Evolutionary conservation across 148 eudicot species (phyloP), one percentile per base, ranked within the genome.

Genomic region (Selenicereus undatus): DNA sequence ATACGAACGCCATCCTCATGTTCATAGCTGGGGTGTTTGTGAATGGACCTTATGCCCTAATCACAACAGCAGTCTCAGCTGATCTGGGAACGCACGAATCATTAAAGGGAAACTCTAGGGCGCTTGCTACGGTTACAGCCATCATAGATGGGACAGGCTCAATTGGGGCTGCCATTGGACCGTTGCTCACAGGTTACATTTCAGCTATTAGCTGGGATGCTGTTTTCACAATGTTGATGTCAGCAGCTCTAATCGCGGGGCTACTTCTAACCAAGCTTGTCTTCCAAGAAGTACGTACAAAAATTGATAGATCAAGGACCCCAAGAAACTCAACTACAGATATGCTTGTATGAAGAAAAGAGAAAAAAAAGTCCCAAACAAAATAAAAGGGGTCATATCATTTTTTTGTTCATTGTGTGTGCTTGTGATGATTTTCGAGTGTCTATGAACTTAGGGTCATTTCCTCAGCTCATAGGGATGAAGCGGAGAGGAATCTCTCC

Each of bases 91-190:
- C 97, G 8, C 99, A 96, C 80, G 88, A 91, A 78, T 92, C 97
- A 0, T 58, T 96, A 39, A 93, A 71, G 77, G 99, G 98, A 1
- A 91, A 90, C 79, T 83, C 97, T 0, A 84, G 94, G 27, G 99
- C 98, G 5, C 90, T 96, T 5, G 99, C 99, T 32, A 96, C 97
- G 0, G 99, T 96, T 42, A 93, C 99, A 0, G 97, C 99, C 22
- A 96, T 96, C 26, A 96, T 96, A 74, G 99, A 96, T 43, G 99
- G 99, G 26, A 96, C 99, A 1, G 99, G 99, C 74, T 96, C 99
- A 0, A 87, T 96, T 48, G 99, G 99, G 13, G 99, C 99, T 12
- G 99, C 99, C 32, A 85, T 96, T 3, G 99, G 99, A 16, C 99
- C 99, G 4, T 82, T 96, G 79, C 76, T 96, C 1, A 96, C 98